A percentile compares a stretch with the other conserved stretches of the same genome.
These are phyloP conservation scores for Globisporangium nagaii DNA, from an alignment of 352 stramenopile species.

Conservation along the genomic window DNA sequence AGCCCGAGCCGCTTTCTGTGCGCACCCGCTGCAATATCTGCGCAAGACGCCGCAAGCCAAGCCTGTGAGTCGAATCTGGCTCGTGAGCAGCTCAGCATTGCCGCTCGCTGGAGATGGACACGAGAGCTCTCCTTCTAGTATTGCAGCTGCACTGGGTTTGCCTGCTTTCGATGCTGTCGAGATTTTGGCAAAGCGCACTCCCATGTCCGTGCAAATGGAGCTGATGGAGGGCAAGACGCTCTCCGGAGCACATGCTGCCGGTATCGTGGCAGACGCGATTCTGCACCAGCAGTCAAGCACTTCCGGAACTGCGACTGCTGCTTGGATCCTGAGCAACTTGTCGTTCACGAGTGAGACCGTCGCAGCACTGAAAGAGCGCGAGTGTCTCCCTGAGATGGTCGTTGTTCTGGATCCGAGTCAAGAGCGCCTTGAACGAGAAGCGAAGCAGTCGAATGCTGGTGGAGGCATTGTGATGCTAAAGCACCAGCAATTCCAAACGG, in stretches of 20 bases:
- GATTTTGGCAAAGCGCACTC: slow-evolving; percentile 18
- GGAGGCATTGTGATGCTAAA: slow-evolving; percentile 14
- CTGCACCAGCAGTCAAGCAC: slow-evolving; percentile 2
- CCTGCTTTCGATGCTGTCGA: slow-evolving; percentile 22
- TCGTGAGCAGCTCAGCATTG: slow-evolving; percentile 21
- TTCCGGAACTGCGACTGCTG: not conserved
- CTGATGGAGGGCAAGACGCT: slow-evolving; percentile 33
- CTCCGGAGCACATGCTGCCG: slow-evolving; percentile 12
- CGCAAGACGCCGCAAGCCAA: slow-evolving; percentile 18
- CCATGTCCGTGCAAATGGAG: slow-evolving; percentile 30
- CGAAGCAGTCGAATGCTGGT: slow-evolving; percentile 4
- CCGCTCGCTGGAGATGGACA: not conserved
- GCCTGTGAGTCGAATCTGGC: slow-evolving; percentile 29
- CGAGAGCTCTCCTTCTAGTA: not conserved
- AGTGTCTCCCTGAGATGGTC: slow-evolving; percentile 46
- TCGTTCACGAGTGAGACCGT: slow-evolving; percentile 28
- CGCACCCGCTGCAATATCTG: slow-evolving; percentile 42
- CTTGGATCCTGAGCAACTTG: slow-evolving; percentile 54
- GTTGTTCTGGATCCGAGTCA: slow-evolving; percentile 33
- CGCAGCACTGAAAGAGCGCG: slow-evolving; percentile 27
- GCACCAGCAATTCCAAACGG: slow-evolving; percentile 23
- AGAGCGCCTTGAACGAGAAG: slow-evolving; percentile 8
- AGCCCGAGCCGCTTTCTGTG: slow-evolving; percentile 32
- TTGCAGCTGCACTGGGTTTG: slow-evolving; percentile 8
- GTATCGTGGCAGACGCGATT: slow-evolving; percentile 18